These are phyloP conservation scores for Tetragonia tetragonoides DNA, from an alignment of 148 eudicot species.

Conservation along the genomic window DNA sequence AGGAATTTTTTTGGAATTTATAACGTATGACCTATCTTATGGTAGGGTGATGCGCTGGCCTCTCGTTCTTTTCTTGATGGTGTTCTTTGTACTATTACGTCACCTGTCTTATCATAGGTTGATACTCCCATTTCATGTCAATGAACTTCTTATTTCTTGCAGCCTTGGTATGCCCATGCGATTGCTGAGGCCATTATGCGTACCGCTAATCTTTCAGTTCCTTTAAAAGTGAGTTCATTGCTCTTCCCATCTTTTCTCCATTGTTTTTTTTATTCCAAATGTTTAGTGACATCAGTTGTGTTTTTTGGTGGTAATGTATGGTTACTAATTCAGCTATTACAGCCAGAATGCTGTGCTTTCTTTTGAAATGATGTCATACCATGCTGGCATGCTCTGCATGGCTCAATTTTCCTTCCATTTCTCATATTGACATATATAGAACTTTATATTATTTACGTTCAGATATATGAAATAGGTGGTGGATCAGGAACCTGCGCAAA, in stretches of 20 bases:
- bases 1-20: too few relatives aligned
- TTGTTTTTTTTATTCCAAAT: neutral
- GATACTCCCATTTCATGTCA: slow-evolving; percentile 5
- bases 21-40: neutral
- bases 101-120: neutral
- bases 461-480: slow-evolving; percentile 99
- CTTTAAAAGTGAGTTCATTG: slow-evolving; percentile 63
- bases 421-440: slow-evolving; percentile 13
- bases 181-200: slow-evolving; percentile 96
- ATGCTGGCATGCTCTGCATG: neutral
- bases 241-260: slow-evolving; percentile 5
- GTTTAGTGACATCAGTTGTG: neutral
- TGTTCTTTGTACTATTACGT: neutral
- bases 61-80: neutral
- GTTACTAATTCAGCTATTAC: neutral
- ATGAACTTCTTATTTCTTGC: slow-evolving; percentile 23
- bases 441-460: slow-evolving; percentile 33
- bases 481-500: slow-evolving; percentile 99
- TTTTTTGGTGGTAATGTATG: neutral
- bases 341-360: neutral
- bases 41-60: neutral
- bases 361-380: neutral
- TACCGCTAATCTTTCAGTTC: slow-evolving; percentile 85
- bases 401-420: neutral
- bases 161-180: slow-evolving; percentile 99